A percentile compares a stretch with the other conserved stretches of the same genome.
Evolutionary conservation across 116 monocot genomes (phyloP).

Genomic region (Cymodocea nodosa): DNA sequence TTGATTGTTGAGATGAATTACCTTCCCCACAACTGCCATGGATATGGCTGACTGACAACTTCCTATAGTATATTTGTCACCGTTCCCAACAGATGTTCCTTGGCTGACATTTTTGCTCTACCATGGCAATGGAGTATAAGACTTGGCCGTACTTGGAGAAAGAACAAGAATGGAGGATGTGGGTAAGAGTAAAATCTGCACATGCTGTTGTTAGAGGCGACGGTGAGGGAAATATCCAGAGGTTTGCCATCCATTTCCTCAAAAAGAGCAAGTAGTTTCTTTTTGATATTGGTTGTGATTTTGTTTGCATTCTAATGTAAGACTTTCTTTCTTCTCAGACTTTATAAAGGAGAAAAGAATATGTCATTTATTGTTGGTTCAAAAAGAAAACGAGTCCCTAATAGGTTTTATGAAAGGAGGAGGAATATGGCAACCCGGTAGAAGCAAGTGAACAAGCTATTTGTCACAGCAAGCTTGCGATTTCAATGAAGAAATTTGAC

Average conservation of each 20-base stretch:
- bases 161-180: constrained; percentile 6
- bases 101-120: constrained; percentile 29
- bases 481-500: not conserved
- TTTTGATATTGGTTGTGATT: no score
- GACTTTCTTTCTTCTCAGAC: no score
- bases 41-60: constrained; percentile 41
- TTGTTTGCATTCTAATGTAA: no score
- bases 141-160: not conserved
- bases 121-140: constrained; percentile 31
- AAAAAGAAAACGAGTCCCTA: no score
- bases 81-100: constrained; percentile 40
- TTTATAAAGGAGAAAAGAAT: no score
- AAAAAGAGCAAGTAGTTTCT: constrained; percentile 50
- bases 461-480: not conserved
- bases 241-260: constrained; percentile 87
- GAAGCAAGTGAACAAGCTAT: not conserved
- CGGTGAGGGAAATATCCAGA: constrained; percentile 38
- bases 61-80: constrained; percentile 23
- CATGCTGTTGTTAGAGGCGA: constrained; percentile 25
- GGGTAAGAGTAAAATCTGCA: constrained; percentile 22
- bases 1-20: constrained; percentile 1
- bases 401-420: constrained; percentile 45
- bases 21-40: constrained; percentile 33
- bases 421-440: constrained; percentile 66
- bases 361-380: no score